phyloP scores from a whole-genome alignment of 495 filamentous ascomycete species.

The Xylaria telfairii region DNA sequence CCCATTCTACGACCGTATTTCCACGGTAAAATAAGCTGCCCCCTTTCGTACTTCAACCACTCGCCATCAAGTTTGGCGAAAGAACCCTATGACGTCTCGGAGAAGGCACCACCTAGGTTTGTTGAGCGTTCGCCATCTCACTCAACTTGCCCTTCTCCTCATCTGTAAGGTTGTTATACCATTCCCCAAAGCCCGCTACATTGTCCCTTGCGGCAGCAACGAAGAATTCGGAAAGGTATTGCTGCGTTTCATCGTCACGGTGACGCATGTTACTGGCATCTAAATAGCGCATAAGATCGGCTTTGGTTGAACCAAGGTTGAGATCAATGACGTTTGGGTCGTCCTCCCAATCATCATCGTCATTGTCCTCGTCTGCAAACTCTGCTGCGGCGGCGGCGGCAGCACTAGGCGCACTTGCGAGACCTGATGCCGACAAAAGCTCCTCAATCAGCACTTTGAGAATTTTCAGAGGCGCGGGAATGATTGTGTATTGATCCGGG shows the following conservation, averaged over 20 bases:
- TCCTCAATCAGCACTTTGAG: slow-evolving; percentile 95
- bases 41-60: not conserved
- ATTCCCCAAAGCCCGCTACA: slow-evolving; percentile 73
- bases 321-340: slow-evolving; percentile 77
- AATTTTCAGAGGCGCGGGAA: slow-evolving; percentile 90
- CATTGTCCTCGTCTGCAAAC: slow-evolving; percentile 65
- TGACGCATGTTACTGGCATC: slow-evolving; percentile 68
- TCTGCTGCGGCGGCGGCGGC: slow-evolving; percentile 59
- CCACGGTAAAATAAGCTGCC: not conserved
- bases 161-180: slow-evolving; percentile 71
- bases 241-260: slow-evolving; percentile 91
- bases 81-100: not conserved
- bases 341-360: slow-evolving; percentile 90
- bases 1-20: not conserved
- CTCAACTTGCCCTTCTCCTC: slow-evolving; percentile 77
- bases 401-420: slow-evolving; percentile 57
- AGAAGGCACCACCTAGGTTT: slow-evolving; percentile 2
- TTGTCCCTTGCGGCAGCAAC: slow-evolving; percentile 66
- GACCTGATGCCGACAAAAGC: slow-evolving; percentile 67
- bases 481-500: slow-evolving; percentile 88
- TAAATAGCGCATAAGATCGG: slow-evolving; percentile 80
- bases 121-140: slow-evolving; percentile 40
- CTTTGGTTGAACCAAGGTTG: slow-evolving; percentile 65
- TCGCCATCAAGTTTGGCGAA: not conserved
- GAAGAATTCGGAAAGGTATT: slow-evolving; percentile 84